Evolutionary conservation across 805 yeast species (phyloP), one percentile per base, ranked within the genome.

Genomic region (Yamadazyma laniorum): DNA sequence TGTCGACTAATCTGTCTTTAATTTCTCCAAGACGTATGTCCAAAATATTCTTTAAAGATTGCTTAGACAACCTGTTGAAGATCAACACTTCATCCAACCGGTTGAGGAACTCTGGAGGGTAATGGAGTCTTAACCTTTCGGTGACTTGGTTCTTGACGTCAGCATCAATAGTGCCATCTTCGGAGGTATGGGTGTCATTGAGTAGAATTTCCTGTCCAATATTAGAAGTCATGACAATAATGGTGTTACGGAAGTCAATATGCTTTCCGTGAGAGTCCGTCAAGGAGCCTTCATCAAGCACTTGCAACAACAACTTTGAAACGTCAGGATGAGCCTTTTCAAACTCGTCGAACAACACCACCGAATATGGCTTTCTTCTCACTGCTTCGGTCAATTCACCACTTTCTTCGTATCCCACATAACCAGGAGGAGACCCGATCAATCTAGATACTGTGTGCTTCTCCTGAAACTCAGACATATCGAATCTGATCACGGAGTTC

Each of bases 351-450:
- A 91, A 93, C 41, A 91, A 65, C 2, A 91, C 84, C 18, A 91
- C 96, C 1, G 97, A 75, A 51, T 91, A 91, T 6, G 99, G 99
- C 55, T 89, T 90, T 53, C 98, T 77, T 56, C 96, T 77, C 7
- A 93, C 95, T 5, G 96, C 95, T 61, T 93, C 98, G 1, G 99
- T 93, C 47, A 93, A 71, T 62, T 93, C 98, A 35, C 99, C 99
- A 57, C 89, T 85, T 52, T 85, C 93, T 55, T 91, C 99, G 64
- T 89, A 90, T 37, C 96, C 93, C 16, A 91, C 96, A 59, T 91
- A 91, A 6, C 98, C 97, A 21, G 99, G 99, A 4, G 99, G 99
- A 1, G 98, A 93, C 35, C 99, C 99, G 51, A 91, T 89, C 46
- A 91, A 74, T 46, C 97, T 77, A 31, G 96, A 83, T 5, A 93